These are phyloP conservation scores for Ormosia semicastrata DNA, from an alignment of 306 rosid genomes.

Conservation along the genomic window DNA sequence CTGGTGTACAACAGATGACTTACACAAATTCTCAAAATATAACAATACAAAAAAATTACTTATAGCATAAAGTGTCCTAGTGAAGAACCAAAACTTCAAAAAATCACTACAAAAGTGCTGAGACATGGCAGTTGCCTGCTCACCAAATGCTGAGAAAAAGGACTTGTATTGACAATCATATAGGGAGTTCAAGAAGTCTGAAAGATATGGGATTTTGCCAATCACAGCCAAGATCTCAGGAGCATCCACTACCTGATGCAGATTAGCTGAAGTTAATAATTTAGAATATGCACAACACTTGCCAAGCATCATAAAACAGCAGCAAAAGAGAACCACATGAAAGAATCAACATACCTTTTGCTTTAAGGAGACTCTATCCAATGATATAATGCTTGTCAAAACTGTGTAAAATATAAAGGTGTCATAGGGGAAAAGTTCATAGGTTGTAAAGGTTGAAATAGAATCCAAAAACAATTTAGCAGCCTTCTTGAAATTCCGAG, in stretches of 20 bases:
- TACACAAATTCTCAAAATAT: conserved; percentile 10
- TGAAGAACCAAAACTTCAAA: background rate
- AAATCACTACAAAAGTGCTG: background rate
- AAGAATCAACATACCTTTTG: conserved; percentile 63
- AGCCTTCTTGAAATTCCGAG: conserved; percentile 91
- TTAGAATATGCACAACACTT: background rate
- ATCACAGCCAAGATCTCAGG: conserved; percentile 94
- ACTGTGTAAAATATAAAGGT: conserved; percentile 92
- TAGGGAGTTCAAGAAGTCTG: conserved; percentile 80
- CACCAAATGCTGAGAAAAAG: conserved; percentile 90
- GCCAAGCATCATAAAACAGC: background rate
- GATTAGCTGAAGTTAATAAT: background rate
- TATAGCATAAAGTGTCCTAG: background rate
- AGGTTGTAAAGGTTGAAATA: conserved; percentile 93
- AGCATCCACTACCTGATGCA: conserved; percentile 86
- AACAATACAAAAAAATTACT: background rate
- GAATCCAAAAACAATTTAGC: conserved; percentile 84
- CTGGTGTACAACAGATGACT: background rate
- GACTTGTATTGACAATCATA: conserved; percentile 88
- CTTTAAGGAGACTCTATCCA: conserved; percentile 94
- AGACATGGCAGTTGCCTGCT: conserved; percentile 27
- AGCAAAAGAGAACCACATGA: background rate
- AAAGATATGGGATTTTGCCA: conserved; percentile 82
- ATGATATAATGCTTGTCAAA: conserved; percentile 85
- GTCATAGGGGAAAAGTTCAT: conserved; percentile 84